phyloP scores from a whole-genome alignment of 1,139 yeast genomes.

The Candida sanyaensis region DNA sequence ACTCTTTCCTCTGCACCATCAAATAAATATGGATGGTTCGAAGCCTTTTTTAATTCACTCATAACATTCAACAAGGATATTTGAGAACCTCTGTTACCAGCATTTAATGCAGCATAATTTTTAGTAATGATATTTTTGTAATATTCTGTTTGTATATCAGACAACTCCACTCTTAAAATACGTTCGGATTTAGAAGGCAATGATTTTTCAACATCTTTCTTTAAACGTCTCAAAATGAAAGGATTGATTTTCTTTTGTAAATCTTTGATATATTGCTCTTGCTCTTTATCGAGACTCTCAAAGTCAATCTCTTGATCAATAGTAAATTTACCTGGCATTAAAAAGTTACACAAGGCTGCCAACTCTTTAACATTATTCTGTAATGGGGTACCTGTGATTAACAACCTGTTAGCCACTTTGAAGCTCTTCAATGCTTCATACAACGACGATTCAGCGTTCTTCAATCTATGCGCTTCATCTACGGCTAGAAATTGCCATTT shows the following conservation, averaged over 20 bases:
- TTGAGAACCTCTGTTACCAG: slow-evolving; percentile 79
- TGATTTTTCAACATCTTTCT: slow-evolving; percentile 96
- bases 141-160: slow-evolving; percentile 93
- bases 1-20: slow-evolving; percentile 92
- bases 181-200: slow-evolving; percentile 94
- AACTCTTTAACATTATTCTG: slow-evolving; percentile 95
- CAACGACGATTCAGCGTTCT: slow-evolving; percentile 89
- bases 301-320: slow-evolving; percentile 95
- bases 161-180: slow-evolving; percentile 89
- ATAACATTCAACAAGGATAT: slow-evolving; percentile 85
- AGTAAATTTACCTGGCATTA: slow-evolving; percentile 91
- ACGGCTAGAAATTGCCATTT: slow-evolving; percentile 98
- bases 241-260: slow-evolving; percentile 87
- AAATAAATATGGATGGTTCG: slow-evolving; percentile 94
- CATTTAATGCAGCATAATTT: slow-evolving; percentile 87
- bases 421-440: slow-evolving; percentile 86
- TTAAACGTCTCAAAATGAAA: slow-evolving; percentile 85
- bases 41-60: slow-evolving; percentile 95
- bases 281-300: slow-evolving; percentile 82
- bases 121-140: slow-evolving; percentile 91
- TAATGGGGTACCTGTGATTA: slow-evolving; percentile 97
- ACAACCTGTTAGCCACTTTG: slow-evolving; percentile 77
- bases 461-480: slow-evolving; percentile 97
- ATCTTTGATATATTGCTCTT: slow-evolving; percentile 84
- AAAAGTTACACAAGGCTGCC: slow-evolving; percentile 90